phyloP scores from a whole-genome alignment of 2,329 filamentous ascomycete genomes.

The Colletotrichum graminicola region DNA sequence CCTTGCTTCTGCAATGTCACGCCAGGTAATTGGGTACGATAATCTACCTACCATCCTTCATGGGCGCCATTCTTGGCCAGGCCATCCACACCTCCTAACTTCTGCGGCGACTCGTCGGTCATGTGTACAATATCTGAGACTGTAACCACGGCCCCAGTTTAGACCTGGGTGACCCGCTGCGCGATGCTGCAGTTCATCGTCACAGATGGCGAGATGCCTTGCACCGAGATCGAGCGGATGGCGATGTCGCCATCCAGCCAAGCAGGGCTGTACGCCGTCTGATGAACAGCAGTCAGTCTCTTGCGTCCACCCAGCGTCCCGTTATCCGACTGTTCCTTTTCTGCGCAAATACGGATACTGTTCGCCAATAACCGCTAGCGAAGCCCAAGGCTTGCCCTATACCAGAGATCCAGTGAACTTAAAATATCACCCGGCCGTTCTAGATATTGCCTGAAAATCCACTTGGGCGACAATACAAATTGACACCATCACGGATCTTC shows the following conservation, averaged over 20 bases:
- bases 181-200: conserved; percentile 35
- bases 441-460: conserved; percentile 12
- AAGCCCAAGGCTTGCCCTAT: conserved; percentile 1
- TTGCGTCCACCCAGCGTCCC: conserved; percentile 19
- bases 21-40: conserved; percentile 31
- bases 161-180: conserved; percentile 11
- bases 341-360: neutral
- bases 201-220: conserved; percentile 32
- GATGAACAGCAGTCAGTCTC: conserved; percentile 18
- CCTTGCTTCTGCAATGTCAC: conserved; percentile 15
- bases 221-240: conserved; percentile 31
- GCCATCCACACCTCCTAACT: conserved; percentile 19
- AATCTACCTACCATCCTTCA: neutral
- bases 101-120: conserved; percentile 24
- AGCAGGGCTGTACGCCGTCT: conserved; percentile 32
- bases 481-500: conserved; percentile 24
- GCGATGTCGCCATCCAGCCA: conserved; percentile 35
- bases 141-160: conserved; percentile 22
- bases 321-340: conserved; percentile 16
- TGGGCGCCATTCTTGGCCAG: conserved; percentile 24
- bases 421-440: neutral
- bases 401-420: conserved; percentile 19
- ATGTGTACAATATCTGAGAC: conserved; percentile 31
- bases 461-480: conserved; percentile 22
- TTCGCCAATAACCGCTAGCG: neutral